Base-by-base conservation (phyloP, 768 basidiomycete species). In the Boletus reticulatus region DNA sequence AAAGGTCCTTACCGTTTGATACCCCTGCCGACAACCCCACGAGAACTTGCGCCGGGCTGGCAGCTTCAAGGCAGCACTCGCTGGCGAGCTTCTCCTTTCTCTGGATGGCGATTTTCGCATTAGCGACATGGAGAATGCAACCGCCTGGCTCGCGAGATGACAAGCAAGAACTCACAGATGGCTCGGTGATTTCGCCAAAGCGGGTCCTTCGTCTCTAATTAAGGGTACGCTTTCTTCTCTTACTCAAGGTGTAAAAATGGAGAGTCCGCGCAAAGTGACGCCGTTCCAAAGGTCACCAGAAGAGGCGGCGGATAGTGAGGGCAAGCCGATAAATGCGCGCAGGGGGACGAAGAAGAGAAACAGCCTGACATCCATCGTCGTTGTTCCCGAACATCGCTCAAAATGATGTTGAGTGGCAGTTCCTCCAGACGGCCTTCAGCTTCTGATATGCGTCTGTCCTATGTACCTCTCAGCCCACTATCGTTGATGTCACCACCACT, bases 401-500 rank as follows among this genome's bases (percentile, higher is more conserved):
- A 46, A 19, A 32, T 4, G n/a, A 4, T 8, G 8, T 34, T 32
- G 2, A 19, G 11, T 4, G 19, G 42, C 8, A 27, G 43, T 51
- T 1, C 22, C 13, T 56, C 59, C 29, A 57, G 57, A 32, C 50
- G 53, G 19, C 56, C 55, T 34, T 64, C 57, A 17, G 56, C 55
- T 44, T 52, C 65, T 22, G 67, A 71, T 38, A 48, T 59, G 22
- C 71, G 9, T 73, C 72, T 4, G 61, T 80, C 22, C 73, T 88
- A 4, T n/a, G n/a, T n/a, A n/a, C 83, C 84, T 0, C 72, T 73
- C 29, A 84, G 83, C 57, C 85, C 87, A 0, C 76, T 82, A 3
- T 75, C 76, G 56, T 67, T 88, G 36, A 81, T 74, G 67, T 85
- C 80, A 14, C 81, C 82, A 1, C 77, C 80, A 1, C 72, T 88